A percentile compares a stretch with the other conserved stretches of the same genome.
These are phyloP conservation scores for Fraxinus paxiana DNA, from an alignment of 305 asterid genomes.

Conservation along the genomic window DNA sequence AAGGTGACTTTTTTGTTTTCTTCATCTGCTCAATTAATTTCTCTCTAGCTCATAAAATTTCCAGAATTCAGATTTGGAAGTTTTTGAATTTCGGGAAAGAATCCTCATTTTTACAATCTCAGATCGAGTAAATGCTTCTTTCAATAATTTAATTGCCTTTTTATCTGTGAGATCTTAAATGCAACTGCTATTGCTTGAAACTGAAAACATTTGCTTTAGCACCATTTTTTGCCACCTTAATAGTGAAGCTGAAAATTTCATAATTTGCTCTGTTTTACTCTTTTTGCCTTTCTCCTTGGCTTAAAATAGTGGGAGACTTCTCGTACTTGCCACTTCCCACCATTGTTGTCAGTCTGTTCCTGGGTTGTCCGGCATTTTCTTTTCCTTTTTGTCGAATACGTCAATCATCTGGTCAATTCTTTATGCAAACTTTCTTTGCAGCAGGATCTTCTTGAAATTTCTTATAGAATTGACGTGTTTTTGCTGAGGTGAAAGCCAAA, in stretches of 20 bases:
- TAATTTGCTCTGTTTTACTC: conserved; percentile 19
- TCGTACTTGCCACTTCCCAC: conserved; percentile 11
- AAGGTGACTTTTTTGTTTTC: conserved; percentile 28
- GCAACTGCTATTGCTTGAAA: conserved; percentile 39
- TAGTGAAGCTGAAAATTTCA: conserved; percentile 28
- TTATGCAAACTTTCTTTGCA: conserved; percentile 32
- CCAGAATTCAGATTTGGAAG: conserved; percentile 11
- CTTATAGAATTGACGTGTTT: conserved; percentile 29
- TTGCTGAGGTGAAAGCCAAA: conserved; percentile 33
- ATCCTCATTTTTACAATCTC: conserved; percentile 13
- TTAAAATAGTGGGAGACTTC: neutral
- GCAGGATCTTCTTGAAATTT: conserved; percentile 29
- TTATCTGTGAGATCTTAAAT: conserved; percentile 37
- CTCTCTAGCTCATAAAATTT: neutral
- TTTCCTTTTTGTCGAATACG: conserved; percentile 10
- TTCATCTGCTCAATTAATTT: conserved; percentile 30
- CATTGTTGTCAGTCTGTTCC: conserved; percentile 12
- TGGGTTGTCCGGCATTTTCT: conserved; percentile 3
- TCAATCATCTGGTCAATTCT: conserved; percentile 21
- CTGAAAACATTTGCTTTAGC: conserved; percentile 24
- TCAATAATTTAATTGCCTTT: conserved; percentile 23
- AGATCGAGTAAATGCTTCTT: conserved; percentile 14
- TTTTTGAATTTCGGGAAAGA: conserved; percentile 9
- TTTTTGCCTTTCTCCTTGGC: conserved; percentile 12
- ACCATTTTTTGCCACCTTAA: conserved; percentile 28